Evolutionary conservation across 768 basidiomycete species (phyloP).

Genomic region (Phlebiopsis gigantea): DNA sequence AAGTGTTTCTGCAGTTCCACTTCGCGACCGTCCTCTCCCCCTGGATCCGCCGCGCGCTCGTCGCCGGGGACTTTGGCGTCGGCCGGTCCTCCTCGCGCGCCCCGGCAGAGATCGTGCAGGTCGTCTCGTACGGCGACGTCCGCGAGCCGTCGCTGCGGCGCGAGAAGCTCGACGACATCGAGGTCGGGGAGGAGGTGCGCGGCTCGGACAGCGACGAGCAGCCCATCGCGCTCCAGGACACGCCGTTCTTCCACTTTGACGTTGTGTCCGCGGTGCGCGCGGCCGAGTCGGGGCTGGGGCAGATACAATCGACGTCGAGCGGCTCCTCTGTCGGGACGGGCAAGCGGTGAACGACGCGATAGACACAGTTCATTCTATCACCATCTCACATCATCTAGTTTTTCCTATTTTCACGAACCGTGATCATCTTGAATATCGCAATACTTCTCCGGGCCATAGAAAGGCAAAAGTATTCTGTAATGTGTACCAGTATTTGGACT

Average conservation of each 20-base stretch:
- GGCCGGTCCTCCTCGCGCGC: constrained; percentile 40
- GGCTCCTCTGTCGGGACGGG: not conserved
- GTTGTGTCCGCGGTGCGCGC: constrained; percentile 64
- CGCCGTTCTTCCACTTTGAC: constrained; percentile 92
- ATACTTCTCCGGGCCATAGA: not conserved
- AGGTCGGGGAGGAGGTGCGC: constrained; percentile 9
- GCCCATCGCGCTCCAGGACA: constrained; percentile 45
- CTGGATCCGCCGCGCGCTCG: constrained; percentile 83
- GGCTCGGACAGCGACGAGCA: not conserved
- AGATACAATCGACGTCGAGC: not conserved
- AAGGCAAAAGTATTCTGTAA: not conserved
- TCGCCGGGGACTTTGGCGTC: constrained; percentile 85
- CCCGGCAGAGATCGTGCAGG: constrained; percentile 66
- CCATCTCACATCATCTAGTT: not conserved
- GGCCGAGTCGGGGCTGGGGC: constrained; percentile 39
- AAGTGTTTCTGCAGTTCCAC: constrained; percentile 55
- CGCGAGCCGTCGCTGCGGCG: constrained; percentile 23
- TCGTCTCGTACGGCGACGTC: constrained; percentile 59
- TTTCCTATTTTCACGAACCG: not conserved
- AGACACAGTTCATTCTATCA: not conserved
- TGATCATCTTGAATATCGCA: not conserved
- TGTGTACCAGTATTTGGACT: not conserved
- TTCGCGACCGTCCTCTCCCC: constrained; percentile 87
- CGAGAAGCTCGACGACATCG: constrained; percentile 11
- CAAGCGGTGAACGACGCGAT: not conserved